Evolutionary conservation across 2,329 filamentous ascomycete species (phyloP), one percentile per base, ranked within the genome.

Genomic region (Aschersonia sp.): DNA sequence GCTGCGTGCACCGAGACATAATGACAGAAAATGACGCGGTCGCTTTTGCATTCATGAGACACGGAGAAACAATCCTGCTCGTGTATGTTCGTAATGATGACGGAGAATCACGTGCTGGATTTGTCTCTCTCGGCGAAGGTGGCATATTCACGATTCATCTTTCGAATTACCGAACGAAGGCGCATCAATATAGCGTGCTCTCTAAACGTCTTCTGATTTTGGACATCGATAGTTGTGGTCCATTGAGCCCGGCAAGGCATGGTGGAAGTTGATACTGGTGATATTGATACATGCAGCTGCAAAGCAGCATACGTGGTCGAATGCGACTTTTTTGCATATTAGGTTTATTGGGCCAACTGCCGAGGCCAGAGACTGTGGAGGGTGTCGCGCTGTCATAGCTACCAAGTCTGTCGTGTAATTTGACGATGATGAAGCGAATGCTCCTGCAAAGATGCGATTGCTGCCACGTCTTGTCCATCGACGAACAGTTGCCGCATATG

Each of bases 371-470:
- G 58, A 57, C 54, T 63, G 60, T 53, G 40, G 59, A 61, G 49
- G 46, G 53, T 53, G 60, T 51, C 58, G 60, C 56, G 59, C 56
- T 63, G 58, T 56, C 55, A 63, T 59, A 58, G 57, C 57, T 63
- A 63, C 60, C 58, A 65, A 60, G 56, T 61, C 58, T 56, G 62
- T 60, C 60, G 63, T 59, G 56, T 58, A 59, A 62, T 55, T 58
- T 55, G 58, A 61, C 60, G 58, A 56, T 62, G 63, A 64, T 59
- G 60, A 62, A 63, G 58, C 60, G 58, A 61, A 62, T 65, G 58
- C 64, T 60, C 66, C 52, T 65, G 63, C 56, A 60, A 58, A 43
- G 58, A 60, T 63, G 60, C 61, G 62, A 60, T 63, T 61, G 62
- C 58, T 65, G 63, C 57, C 60, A 65, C 59, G 63, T 54, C 58